Conservation (phyloP, 176 grass and related monocot genomes). For the Saccharum spontaneum region DNA sequence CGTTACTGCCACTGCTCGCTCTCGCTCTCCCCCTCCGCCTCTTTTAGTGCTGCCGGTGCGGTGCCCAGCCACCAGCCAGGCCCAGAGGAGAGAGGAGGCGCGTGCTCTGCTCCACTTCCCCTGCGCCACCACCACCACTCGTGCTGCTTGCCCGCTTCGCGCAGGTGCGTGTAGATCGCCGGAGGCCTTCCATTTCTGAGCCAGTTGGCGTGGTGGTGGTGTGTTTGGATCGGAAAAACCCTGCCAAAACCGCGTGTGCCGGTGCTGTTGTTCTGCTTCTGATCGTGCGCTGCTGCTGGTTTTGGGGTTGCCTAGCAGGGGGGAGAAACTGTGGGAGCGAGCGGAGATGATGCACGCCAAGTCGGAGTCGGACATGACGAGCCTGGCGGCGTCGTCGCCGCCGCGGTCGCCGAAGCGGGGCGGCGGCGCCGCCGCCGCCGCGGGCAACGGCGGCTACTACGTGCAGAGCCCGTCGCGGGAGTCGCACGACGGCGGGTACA, state of each 20-base stretch:
- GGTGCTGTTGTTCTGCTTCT: not conserved
- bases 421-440: not conserved
- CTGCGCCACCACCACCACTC: not conserved
- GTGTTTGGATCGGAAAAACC: not conserved
- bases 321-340: not conserved
- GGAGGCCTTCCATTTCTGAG: not conserved
- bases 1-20: constrained; percentile 19
- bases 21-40: not conserved
- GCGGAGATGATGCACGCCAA: constrained; percentile 78
- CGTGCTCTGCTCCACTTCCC: not conserved
- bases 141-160: not conserved
- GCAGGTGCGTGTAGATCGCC: constrained; percentile 14
- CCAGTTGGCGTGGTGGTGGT: too few species aligned
- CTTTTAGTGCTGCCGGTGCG: constrained; percentile 42
- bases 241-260: not conserved
- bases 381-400: constrained; percentile 89
- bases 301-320: not conserved
- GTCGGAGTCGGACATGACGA: constrained; percentile 94
- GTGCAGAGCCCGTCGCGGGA: constrained; percentile 98
- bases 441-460: constrained; percentile 43
- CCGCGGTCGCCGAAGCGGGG: constrained; percentile 79
- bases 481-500: constrained; percentile 94
- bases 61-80: not conserved
- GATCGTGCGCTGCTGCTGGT: not conserved
- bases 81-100: not conserved